Conservation (phyloP, 2,329 filamentous ascomycete species). For the Ilyonectria sp. region DNA sequence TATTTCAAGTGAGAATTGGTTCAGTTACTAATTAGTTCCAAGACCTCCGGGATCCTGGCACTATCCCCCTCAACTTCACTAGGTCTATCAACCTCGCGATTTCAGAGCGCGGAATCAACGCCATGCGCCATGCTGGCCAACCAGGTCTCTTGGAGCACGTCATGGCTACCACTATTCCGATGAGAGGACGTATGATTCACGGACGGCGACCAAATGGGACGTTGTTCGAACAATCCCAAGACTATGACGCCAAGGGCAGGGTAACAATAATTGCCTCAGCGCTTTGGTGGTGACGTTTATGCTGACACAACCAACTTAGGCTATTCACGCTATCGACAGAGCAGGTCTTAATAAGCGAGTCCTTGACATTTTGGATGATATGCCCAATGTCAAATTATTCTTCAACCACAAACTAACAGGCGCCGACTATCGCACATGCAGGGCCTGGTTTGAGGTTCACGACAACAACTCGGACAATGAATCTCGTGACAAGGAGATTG, state of each 20-base stretch:
- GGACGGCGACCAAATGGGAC: conserved; percentile 74
- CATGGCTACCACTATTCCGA: conserved; percentile 85
- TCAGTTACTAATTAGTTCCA: conserved; percentile 37
- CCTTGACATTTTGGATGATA: conserved; percentile 84
- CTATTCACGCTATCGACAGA: conserved; percentile 89
- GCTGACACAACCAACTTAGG: conserved; percentile 62
- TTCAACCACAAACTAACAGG: conserved; percentile 96
- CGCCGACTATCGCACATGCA: conserved; percentile 83
- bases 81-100: conserved; percentile 98
- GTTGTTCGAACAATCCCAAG: conserved; percentile 86
- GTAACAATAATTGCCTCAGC: conserved; percentile 64
- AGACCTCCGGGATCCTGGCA: conserved; percentile 91
- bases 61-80: conserved; percentile 92
- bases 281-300: neutral
- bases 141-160: conserved; percentile 80
- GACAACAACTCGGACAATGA: conserved; percentile 53
- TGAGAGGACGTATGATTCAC: conserved; percentile 98
- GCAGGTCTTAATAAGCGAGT: conserved; percentile 86
- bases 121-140: conserved; percentile 80
- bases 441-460: conserved; percentile 87
- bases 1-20: conserved; percentile 8
- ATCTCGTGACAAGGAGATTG: conserved; percentile 77
- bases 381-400: conserved; percentile 91
- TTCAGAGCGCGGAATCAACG: conserved; percentile 93
- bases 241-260: conserved; percentile 90